phyloP scores from a whole-genome alignment of 1,284 basidiomycete genomes.

The Phaffia rhodozyma region DNA sequence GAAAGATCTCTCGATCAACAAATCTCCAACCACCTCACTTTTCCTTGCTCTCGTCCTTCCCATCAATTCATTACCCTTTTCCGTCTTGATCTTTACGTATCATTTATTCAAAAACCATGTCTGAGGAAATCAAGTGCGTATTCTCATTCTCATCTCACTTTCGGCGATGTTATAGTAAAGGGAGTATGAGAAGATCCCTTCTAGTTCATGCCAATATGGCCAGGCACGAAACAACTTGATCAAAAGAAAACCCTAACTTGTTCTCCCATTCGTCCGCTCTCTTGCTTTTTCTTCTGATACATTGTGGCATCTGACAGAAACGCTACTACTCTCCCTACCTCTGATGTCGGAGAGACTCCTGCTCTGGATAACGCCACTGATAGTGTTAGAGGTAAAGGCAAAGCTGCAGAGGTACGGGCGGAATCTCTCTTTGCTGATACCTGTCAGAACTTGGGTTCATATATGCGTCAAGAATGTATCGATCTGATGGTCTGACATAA shows the following conservation, averaged over 20 bases:
- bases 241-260: background rate
- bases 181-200: too few species aligned
- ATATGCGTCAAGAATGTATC: too few species aligned
- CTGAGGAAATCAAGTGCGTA: conserved; percentile 5
- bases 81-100: background rate
- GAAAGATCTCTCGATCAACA: too few species aligned
- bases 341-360: background rate
- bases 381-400: conserved; percentile 10
- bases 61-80: background rate
- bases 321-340: background rate
- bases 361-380: background rate
- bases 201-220: background rate
- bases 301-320: background rate
- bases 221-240: background rate
- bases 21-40: too few species aligned
- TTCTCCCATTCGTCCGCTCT: too few species aligned
- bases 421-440: too few species aligned
- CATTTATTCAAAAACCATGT: background rate
- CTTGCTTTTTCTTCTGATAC: background rate
- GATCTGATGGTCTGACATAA: background rate
- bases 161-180: background rate
- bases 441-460: too few species aligned
- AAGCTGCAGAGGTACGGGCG: conserved; percentile 9
- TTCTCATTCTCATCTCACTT: background rate
- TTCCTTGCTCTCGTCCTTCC: background rate